Evolutionary conservation across 345 rosid genomes (phyloP).

Genomic region (Salix caprea): DNA sequence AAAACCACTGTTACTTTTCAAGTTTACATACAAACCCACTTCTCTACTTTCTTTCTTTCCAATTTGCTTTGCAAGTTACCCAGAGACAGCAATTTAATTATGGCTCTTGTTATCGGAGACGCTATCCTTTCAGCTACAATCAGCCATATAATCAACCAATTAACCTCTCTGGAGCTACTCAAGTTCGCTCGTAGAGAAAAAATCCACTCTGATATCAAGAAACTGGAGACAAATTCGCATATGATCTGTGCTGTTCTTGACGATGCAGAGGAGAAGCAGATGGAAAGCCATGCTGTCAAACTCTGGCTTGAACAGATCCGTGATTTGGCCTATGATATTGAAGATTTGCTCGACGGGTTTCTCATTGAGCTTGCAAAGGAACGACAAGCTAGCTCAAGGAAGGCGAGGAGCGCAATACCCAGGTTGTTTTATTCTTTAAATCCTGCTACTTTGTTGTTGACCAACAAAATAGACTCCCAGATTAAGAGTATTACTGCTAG

Average conservation of each 20-base stretch:
- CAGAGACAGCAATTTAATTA: too few species aligned
- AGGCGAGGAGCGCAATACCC: background rate
- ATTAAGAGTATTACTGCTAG: constrained; percentile 4
- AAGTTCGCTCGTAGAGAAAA: background rate
- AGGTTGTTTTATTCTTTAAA: background rate
- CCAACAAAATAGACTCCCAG: background rate
- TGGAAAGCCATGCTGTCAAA: constrained; percentile 5
- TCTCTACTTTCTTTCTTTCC: too few species aligned
- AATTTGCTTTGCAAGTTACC: too few species aligned
- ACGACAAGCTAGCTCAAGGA: background rate
- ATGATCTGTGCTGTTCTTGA: constrained; percentile 14
- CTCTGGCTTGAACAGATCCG: constrained; percentile 12
- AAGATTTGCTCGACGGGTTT: constrained; percentile 20
- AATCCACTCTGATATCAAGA: constrained; percentile 4
- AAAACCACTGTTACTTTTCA: too few species aligned
- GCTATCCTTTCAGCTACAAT: too few species aligned
- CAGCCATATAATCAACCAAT: background rate
- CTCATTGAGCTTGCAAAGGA: background rate
- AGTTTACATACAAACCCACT: too few species aligned
- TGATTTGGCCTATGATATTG: constrained; percentile 15
- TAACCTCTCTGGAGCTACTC: constrained; percentile 2
- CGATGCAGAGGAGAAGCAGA: constrained; percentile 21
- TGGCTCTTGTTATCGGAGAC: too few species aligned
- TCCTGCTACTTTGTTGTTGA: background rate
- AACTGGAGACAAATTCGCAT: background rate